Evolutionary conservation across 2,329 filamentous ascomycete genomes (phyloP).

Genomic region (Colletotrichum kahawae): DNA sequence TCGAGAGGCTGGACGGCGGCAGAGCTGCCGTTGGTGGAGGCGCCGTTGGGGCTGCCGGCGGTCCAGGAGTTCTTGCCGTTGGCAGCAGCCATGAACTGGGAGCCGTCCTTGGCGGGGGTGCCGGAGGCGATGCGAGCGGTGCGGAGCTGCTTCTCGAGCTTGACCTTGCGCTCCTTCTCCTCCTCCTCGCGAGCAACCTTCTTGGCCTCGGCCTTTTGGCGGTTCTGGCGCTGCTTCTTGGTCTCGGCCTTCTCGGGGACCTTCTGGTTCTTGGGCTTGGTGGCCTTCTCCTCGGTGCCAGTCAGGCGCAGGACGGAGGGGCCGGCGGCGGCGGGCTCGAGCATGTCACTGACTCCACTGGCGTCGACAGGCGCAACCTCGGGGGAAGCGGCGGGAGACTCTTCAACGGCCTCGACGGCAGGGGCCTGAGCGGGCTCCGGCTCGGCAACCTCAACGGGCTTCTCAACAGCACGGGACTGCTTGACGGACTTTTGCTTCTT

Average conservation of each 20-base stretch:
- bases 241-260: slow-evolving; percentile 73
- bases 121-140: slow-evolving; percentile 83
- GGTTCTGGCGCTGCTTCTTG: slow-evolving; percentile 96
- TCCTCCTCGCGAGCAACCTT: slow-evolving; percentile 77
- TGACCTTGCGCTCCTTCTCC: slow-evolving; percentile 77
- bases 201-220: slow-evolving; percentile 82
- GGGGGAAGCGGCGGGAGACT: slow-evolving; percentile 73
- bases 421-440: slow-evolving; percentile 64
- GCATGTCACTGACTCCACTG: slow-evolving; percentile 87
- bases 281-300: slow-evolving; percentile 65
- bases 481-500: slow-evolving; percentile 72
- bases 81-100: slow-evolving; percentile 55
- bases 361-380: slow-evolving; percentile 60
- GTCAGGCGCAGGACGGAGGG: slow-evolving; percentile 82
- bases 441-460: slow-evolving; percentile 58
- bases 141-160: slow-evolving; percentile 84
- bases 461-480: slow-evolving; percentile 66
- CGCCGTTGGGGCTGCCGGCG: slow-evolving; percentile 37
- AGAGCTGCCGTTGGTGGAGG: slow-evolving; percentile 35
- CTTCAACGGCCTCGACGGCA: slow-evolving; percentile 71
- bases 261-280: slow-evolving; percentile 67
- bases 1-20: slow-evolving; percentile 57
- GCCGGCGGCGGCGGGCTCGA: slow-evolving; percentile 72
- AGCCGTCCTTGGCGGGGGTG: slow-evolving; percentile 81
- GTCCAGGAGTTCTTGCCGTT: slow-evolving; percentile 50